Evolutionary conservation across 164 flowering plant species (phyloP).

Genomic region (Chimonanthus praecox): DNA sequence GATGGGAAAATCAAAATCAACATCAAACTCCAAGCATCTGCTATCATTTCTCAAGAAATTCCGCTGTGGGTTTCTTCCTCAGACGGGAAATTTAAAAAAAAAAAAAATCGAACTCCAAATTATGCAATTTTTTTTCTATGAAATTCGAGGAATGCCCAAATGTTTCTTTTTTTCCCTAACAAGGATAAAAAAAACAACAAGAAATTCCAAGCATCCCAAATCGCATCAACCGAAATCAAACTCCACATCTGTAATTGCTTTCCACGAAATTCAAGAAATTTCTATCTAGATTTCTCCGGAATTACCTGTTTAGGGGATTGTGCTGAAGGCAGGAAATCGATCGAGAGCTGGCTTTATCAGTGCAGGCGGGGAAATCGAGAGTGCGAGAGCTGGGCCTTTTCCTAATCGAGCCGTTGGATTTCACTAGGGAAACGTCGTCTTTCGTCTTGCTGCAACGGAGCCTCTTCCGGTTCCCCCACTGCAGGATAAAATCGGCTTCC

Average conservation of each 20-base stretch:
- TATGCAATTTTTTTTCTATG: too few relatives aligned
- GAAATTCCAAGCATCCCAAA: too few relatives aligned
- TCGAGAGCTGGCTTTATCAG: too few relatives aligned
- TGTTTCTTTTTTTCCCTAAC: too few relatives aligned
- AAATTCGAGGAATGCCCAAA: too few relatives aligned
- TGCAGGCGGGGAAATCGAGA: too few relatives aligned
- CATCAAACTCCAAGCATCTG: neutral
- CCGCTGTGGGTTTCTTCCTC: neutral
- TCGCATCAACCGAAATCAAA: neutral
- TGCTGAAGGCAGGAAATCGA: too few relatives aligned
- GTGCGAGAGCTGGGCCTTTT: slow-evolving; percentile 32
- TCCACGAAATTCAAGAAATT: too few relatives aligned
- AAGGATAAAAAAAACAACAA: too few relatives aligned
- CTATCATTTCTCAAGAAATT: neutral
- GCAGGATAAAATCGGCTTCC: slow-evolving; percentile 47
- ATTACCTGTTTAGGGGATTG: slow-evolving; percentile 13
- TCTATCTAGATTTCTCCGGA: neutral
- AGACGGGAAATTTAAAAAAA: too few relatives aligned
- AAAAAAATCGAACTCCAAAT: too few relatives aligned
- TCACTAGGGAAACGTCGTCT: slow-evolving; percentile 24
- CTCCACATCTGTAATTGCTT: too few relatives aligned
- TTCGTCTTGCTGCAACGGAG: slow-evolving; percentile 46
- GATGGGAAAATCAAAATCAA: neutral
- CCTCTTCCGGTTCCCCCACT: slow-evolving; percentile 62
- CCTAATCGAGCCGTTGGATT: slow-evolving; percentile 19